Evolutionary conservation across 2,329 filamentous ascomycete species (phyloP).

Genomic region (Boeremia lycopersici): DNA sequence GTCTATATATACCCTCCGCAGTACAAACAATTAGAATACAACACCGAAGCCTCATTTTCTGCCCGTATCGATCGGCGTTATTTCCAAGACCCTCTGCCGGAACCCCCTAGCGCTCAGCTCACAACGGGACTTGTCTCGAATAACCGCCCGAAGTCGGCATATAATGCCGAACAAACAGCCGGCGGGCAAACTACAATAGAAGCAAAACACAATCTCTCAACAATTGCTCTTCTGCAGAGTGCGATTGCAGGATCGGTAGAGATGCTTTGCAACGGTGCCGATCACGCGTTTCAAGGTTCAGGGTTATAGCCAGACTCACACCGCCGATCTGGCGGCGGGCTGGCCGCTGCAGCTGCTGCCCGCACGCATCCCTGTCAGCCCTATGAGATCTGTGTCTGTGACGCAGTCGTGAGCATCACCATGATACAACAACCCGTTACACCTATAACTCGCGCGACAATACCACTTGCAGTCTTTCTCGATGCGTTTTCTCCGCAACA

Average conservation of each 20-base stretch:
- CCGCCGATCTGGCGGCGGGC: slow-evolving; percentile 7
- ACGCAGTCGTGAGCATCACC: slow-evolving; percentile 21
- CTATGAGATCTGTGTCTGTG: slow-evolving; percentile 13
- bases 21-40: slow-evolving; percentile 12
- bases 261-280: background rate
- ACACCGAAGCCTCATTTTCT: slow-evolving; percentile 1
- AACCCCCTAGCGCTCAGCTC: background rate
- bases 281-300: slow-evolving; percentile 1
- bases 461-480: background rate
- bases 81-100: background rate
- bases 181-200: background rate
- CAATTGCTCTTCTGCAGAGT: background rate
- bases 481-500: slow-evolving; percentile 24
- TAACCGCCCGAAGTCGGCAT: slow-evolving; percentile 4
- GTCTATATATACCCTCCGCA: slow-evolving; percentile 15
- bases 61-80: background rate
- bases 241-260: background rate
- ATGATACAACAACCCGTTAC: slow-evolving; percentile 1
- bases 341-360: background rate
- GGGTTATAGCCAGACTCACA: slow-evolving; percentile 2
- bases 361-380: slow-evolving; percentile 19
- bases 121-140: background rate
- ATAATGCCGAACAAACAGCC: slow-evolving; percentile 3
- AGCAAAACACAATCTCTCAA: background rate
- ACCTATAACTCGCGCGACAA: background rate